phyloP scores from a whole-genome alignment of 495 filamentous ascomycete species.

The Podospora australis region DNA sequence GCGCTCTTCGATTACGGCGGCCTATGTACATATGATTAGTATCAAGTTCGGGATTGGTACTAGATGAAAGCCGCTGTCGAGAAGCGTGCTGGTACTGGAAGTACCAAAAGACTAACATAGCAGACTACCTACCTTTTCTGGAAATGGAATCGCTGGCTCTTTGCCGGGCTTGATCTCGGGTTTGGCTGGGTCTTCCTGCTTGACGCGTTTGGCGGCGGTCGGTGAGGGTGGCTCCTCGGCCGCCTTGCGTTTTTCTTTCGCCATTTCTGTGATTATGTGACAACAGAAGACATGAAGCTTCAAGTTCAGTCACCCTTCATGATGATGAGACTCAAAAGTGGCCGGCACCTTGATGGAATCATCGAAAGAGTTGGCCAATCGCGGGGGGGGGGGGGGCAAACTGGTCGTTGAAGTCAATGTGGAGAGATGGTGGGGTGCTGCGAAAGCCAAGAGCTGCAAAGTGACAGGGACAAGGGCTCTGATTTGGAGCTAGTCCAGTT shows the following conservation, averaged over 20 bases:
- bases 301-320: constrained; percentile 44
- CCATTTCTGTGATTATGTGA: neutral
- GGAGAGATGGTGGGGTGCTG: too few relatives aligned
- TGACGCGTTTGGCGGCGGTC: constrained; percentile 56
- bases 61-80: too few relatives aligned
- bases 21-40: constrained; percentile 46
- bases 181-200: constrained; percentile 51
- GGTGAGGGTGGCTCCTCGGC: constrained; percentile 60
- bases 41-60: neutral
- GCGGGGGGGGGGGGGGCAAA: neutral
- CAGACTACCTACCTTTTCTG: constrained; percentile 66
- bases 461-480: constrained; percentile 3
- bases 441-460: constrained; percentile 20
- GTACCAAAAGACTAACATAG: neutral
- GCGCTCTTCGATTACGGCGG: constrained; percentile 88
- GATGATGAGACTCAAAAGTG: constrained; percentile 19
- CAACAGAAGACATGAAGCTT: constrained; percentile 8
- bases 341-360: neutral
- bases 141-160: constrained; percentile 61
- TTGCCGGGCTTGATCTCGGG: constrained; percentile 45
- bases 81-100: too few relatives aligned
- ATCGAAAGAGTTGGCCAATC: neutral
- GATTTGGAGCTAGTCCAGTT: constrained; percentile 21
- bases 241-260: constrained; percentile 71
- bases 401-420: too few relatives aligned